Conservation (phyloP, 148 eudicot genomes). For the Persicaria tinctoria region DNA sequence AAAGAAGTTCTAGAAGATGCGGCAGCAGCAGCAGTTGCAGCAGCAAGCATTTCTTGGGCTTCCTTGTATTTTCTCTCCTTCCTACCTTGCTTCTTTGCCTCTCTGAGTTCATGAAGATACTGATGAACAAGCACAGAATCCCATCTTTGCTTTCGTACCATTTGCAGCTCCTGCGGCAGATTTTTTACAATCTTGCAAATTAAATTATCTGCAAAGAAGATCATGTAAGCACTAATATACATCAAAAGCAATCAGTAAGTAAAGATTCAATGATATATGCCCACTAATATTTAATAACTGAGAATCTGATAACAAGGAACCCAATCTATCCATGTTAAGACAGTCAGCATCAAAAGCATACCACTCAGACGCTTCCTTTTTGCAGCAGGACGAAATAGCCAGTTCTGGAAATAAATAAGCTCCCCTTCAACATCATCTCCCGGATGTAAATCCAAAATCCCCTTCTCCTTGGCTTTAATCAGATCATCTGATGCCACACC, state of each 20-base stretch:
- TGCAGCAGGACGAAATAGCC: slow-evolving; percentile 48
- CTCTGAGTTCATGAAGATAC: slow-evolving; percentile 72
- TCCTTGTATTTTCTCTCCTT: slow-evolving; percentile 92
- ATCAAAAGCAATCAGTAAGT: neutral
- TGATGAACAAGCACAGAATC: slow-evolving; percentile 77
- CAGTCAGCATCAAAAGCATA: slow-evolving; percentile 21
- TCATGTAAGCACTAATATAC: neutral
- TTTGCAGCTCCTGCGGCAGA: slow-evolving; percentile 66
- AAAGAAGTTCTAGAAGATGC: slow-evolving; percentile 77
- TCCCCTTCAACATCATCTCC: slow-evolving; percentile 87
- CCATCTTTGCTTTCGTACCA: slow-evolving; percentile 58
- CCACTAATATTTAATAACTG: neutral
- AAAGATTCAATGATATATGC: neutral
- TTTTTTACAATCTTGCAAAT: slow-evolving; percentile 52
- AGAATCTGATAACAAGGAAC: neutral
- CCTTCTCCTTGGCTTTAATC: slow-evolving; percentile 36
- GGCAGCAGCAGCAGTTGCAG: slow-evolving; percentile 98
- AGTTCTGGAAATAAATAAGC: slow-evolving; percentile 63
- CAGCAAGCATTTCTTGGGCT: slow-evolving; percentile 91
- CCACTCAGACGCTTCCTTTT: slow-evolving; percentile 53
- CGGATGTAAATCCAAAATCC: slow-evolving; percentile 43
- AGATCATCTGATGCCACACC: slow-evolving; percentile 33
- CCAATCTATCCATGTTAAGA: neutral
- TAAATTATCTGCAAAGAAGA: slow-evolving; percentile 55
- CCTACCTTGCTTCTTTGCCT: slow-evolving; percentile 85